A percentile compares a stretch with the other conserved stretches of the same genome.
These are phyloP conservation scores for Suhomyces canberraensis DNA, from an alignment of 805 yeast genomes.

Conservation along the genomic window DNA sequence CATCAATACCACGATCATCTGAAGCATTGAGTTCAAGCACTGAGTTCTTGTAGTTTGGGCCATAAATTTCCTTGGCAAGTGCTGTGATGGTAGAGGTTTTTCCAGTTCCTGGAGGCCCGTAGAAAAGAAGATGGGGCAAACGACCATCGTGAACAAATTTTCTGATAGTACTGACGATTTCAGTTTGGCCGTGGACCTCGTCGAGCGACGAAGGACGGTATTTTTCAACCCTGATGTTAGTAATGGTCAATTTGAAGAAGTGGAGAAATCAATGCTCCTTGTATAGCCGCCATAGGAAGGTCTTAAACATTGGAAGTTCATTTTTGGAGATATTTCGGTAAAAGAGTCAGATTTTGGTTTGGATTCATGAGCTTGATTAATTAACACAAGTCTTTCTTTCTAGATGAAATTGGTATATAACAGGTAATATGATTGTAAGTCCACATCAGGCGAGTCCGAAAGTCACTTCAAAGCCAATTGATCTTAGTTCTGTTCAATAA, in stretches of 20 bases:
- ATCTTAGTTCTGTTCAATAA: too few relatives aligned
- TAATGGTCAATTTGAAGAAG: neutral
- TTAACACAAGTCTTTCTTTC: too few relatives aligned
- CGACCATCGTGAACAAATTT: constrained; percentile 79
- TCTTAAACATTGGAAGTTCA: too few relatives aligned
- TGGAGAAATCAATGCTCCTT: neutral
- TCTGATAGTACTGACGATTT: constrained; percentile 79
- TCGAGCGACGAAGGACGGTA: constrained; percentile 83
- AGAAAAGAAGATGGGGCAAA: constrained; percentile 87
- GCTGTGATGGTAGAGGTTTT: constrained; percentile 88
- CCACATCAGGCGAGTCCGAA: too few relatives aligned
- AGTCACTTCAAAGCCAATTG: too few relatives aligned
- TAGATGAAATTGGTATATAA: too few relatives aligned
- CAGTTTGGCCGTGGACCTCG: constrained; percentile 89
- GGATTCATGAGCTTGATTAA: too few relatives aligned
- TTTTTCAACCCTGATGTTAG: constrained; percentile 74
- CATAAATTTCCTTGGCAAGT: constrained; percentile 82
- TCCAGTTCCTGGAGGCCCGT: constrained; percentile 96
- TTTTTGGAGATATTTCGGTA: too few relatives aligned
- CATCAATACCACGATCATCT: constrained; percentile 97
- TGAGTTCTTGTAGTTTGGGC: constrained; percentile 77
- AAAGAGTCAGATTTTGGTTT: too few relatives aligned
- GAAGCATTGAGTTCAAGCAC: constrained; percentile 94
- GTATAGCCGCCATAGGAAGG: too few relatives aligned
- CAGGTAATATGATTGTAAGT: too few relatives aligned